Percentiles rank a stretch among this genome's conserved stretches.
Conservation (phyloP, 1,284 basidiomycete species). For the Ganoderma meredithae region DNA sequence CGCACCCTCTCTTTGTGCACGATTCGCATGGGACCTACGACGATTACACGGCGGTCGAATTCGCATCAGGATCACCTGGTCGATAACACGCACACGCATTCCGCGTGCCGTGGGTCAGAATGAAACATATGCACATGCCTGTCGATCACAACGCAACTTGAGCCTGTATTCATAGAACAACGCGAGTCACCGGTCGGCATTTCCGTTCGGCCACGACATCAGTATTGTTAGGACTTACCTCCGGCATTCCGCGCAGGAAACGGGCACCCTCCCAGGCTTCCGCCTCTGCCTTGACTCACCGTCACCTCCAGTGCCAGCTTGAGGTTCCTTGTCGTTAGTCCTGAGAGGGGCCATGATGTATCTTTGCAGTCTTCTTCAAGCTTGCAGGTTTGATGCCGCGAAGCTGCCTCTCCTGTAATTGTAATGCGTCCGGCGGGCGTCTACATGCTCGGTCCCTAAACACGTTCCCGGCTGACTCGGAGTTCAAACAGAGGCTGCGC, state of each 20-base stretch:
- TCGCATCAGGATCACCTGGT: slow-evolving; percentile 2
- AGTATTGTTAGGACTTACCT: slow-evolving; percentile 45
- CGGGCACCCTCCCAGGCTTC: slow-evolving; percentile 60
- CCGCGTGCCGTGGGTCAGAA: background rate
- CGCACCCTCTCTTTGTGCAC: slow-evolving; percentile 73
- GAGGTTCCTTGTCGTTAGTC: slow-evolving; percentile 29
- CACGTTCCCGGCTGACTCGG: background rate
- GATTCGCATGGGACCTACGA: slow-evolving; percentile 54
- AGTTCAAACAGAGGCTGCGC: background rate
- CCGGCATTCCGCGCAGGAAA: slow-evolving; percentile 78
- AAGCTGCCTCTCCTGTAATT: background rate
- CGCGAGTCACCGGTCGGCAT: slow-evolving; percentile 13
- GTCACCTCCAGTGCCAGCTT: slow-evolving; percentile 1
- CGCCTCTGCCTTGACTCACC: slow-evolving; percentile 41
- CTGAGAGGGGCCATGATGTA: slow-evolving; percentile 29
- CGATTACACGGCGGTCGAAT: background rate
- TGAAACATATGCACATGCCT: slow-evolving; percentile 47
- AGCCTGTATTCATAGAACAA: slow-evolving; percentile 47
- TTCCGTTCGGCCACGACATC: slow-evolving; percentile 8
- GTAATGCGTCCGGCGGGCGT: background rate
- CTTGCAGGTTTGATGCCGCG: background rate
- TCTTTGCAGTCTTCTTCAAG: background rate
- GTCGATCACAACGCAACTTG: slow-evolving; percentile 77
- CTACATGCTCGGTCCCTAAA: background rate
- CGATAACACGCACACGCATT: background rate